A percentile compares a stretch with the other conserved stretches of the same genome.
phyloP scores from a whole-genome alignment of 257 asterid genomes.

The Capsicum chinense region DNA sequence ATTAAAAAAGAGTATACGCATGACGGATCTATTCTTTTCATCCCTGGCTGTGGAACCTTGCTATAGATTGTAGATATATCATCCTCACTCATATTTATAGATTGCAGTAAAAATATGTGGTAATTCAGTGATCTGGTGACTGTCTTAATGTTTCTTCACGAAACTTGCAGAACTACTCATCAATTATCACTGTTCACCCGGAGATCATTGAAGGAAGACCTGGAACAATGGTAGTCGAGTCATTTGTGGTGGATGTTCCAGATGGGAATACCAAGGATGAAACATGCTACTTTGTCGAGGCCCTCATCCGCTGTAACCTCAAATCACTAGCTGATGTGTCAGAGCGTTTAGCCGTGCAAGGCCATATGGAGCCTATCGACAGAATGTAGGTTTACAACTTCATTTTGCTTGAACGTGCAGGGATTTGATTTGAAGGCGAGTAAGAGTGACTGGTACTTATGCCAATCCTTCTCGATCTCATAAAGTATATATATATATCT shows the following conservation, averaged over 20 bases:
- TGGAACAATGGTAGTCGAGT: slow-evolving; percentile 83
- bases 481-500: slow-evolving; percentile 37
- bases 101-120: neutral
- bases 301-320: slow-evolving; percentile 84
- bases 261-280: slow-evolving; percentile 88
- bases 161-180: slow-evolving; percentile 74
- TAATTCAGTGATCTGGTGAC: neutral
- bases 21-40: neutral
- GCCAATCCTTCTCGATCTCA: slow-evolving; percentile 47
- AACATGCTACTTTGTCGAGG: slow-evolving; percentile 82
- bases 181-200: slow-evolving; percentile 74
- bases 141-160: neutral
- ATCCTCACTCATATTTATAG: neutral
- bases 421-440: slow-evolving; percentile 42
- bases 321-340: slow-evolving; percentile 86
- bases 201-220: slow-evolving; percentile 78
- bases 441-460: slow-evolving; percentile 44
- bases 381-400: slow-evolving; percentile 34
- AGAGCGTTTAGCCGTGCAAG: slow-evolving; percentile 74
- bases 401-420: slow-evolving; percentile 30
- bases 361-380: slow-evolving; percentile 56
- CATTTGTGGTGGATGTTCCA: slow-evolving; percentile 85
- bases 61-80: neutral
- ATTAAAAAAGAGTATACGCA: too few species aligned
- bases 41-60: neutral